phyloP scores from a whole-genome alignment of 169 alveolate genomes.

The Eimeria mitis region DNA sequence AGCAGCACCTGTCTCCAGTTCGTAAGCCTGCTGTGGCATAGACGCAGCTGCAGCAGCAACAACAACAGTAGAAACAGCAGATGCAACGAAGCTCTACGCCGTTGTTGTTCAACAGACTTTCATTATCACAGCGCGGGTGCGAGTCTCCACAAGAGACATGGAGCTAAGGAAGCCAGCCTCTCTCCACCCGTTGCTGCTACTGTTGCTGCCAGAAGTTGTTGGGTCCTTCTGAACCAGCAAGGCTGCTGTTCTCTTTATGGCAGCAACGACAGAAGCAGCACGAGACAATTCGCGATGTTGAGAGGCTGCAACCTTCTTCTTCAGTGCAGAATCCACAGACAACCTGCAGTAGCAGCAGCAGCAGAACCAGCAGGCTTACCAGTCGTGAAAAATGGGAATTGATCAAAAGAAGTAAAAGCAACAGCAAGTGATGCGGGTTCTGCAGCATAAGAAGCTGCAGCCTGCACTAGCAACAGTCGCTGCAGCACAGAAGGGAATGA shows the following conservation, averaged over 20 bases:
- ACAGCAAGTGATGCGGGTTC: not conserved
- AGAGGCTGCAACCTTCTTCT: slow-evolving; percentile 27
- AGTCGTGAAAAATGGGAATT: not conserved
- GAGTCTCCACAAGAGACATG: slow-evolving; percentile 1
- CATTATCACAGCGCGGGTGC: not conserved
- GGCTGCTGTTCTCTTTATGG: not conserved
- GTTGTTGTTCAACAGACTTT: not conserved
- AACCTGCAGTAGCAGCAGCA: slow-evolving; percentile 33
- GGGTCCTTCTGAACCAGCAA: not conserved
- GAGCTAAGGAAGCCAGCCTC: slow-evolving; percentile 3
- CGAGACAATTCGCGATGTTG: slow-evolving; percentile 13
- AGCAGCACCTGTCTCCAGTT: too few species aligned
- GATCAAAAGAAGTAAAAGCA: not conserved
- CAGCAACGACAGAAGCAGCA: not conserved
- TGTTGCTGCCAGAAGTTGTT: not conserved
- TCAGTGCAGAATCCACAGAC: slow-evolving; percentile 6
- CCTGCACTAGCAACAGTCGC: too few species aligned
- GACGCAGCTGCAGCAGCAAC: not conserved
- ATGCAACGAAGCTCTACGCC: too few species aligned
- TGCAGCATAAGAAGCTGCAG: too few species aligned
- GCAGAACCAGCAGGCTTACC: not conserved
- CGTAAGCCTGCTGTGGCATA: not conserved
- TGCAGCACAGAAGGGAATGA: too few species aligned
- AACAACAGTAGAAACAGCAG: not conserved
- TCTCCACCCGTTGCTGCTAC: not conserved